phyloP scores from a whole-genome alignment of 495 filamentous ascomycete species.

The Podospora pseudocomata region DNA sequence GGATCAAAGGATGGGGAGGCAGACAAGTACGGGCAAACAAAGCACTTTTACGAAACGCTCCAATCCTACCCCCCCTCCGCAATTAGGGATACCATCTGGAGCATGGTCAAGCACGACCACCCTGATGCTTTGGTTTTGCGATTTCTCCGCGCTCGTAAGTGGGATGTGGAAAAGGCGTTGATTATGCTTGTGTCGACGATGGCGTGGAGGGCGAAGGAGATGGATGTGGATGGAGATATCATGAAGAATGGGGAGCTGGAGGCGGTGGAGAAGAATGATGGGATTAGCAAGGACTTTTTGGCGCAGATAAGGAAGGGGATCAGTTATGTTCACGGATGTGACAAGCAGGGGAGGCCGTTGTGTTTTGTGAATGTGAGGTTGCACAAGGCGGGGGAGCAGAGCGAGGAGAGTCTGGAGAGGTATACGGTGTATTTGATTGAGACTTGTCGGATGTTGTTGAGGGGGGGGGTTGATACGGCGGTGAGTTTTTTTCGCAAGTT shows the following conservation, averaged over 20 bases:
- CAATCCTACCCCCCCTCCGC: constrained; percentile 71
- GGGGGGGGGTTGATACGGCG: constrained; percentile 81
- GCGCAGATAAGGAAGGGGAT: constrained; percentile 87
- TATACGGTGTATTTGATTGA: constrained; percentile 96
- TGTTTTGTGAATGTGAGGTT: constrained; percentile 80
- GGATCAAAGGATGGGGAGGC: constrained; percentile 53
- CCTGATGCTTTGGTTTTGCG: constrained; percentile 84
- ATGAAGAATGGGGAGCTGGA: constrained; percentile 72
- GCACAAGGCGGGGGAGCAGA: constrained; percentile 79
- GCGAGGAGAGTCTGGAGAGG: constrained; percentile 70
- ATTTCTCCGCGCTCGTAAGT: constrained; percentile 90
- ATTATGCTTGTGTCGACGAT: constrained; percentile 94
- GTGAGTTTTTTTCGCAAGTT: constrained; percentile 50
- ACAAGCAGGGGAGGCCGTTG: constrained; percentile 81
- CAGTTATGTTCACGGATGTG: constrained; percentile 84
- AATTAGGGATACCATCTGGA: constrained; percentile 82
- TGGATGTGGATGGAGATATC: constrained; percentile 83
- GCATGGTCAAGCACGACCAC: constrained; percentile 93
- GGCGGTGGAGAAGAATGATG: constrained; percentile 57
- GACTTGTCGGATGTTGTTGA: constrained; percentile 78
- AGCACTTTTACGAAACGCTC: constrained; percentile 78
- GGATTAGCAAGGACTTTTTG: constrained; percentile 72
- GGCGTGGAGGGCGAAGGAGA: constrained; percentile 78
- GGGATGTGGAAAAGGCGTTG: constrained; percentile 89
- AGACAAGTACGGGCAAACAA: constrained; percentile 90